A percentile compares a stretch with the other conserved stretches of the same genome.
Conservation (phyloP, 2,329 filamentous ascomycete species). For the Colletotrichum sp. region DNA sequence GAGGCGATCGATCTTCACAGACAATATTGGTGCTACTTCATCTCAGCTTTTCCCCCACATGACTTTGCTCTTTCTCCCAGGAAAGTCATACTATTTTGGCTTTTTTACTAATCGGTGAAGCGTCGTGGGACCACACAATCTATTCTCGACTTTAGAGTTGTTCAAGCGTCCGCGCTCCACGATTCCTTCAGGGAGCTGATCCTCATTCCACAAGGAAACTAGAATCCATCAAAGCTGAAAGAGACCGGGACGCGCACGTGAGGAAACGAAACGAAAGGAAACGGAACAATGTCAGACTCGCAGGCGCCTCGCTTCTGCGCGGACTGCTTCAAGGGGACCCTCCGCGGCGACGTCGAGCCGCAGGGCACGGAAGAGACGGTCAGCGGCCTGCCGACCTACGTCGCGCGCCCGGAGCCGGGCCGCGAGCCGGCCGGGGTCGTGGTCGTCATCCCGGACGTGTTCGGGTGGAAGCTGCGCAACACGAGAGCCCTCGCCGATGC, state of each 20-base stretch:
- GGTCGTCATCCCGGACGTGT: constrained; percentile 60
- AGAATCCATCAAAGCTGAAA: not conserved
- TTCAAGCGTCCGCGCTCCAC: not conserved
- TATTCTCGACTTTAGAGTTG: not conserved
- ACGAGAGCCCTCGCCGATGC: constrained; percentile 56
- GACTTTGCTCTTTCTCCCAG: not conserved
- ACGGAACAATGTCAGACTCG: not conserved
- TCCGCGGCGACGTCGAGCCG: constrained; percentile 19
- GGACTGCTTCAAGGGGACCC: constrained; percentile 25
- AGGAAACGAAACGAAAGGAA: not conserved
- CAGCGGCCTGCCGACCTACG: constrained; percentile 28
- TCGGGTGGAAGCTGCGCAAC: constrained; percentile 61
- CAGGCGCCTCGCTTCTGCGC: constrained; percentile 20
- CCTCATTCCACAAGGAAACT: not conserved
- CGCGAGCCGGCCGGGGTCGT: constrained; percentile 48
- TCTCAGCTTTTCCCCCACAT: not conserved
- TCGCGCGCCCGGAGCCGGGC: constrained; percentile 24
- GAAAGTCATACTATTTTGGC: not conserved
- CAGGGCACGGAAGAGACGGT: constrained; percentile 27
- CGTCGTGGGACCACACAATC: not conserved
- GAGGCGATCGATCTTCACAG: not conserved
- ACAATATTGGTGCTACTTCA: not conserved
- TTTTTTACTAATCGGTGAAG: not conserved
- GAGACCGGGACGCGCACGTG: not conserved
- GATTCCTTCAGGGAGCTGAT: not conserved